Base-by-base conservation (phyloP, 352 stramenopile species). In the Globisporangium lucens region DNA sequence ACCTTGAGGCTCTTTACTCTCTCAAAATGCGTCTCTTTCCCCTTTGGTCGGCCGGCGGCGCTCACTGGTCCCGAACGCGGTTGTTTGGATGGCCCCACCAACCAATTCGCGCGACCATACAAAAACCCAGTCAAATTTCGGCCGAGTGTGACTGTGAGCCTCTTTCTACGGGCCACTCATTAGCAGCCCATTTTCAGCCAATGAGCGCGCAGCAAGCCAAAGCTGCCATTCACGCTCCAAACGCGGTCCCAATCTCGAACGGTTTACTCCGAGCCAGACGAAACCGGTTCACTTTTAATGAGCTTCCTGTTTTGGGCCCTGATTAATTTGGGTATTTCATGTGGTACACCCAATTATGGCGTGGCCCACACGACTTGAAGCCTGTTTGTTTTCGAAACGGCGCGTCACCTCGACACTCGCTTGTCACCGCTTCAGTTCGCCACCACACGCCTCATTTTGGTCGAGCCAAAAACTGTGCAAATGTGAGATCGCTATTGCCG, bases 1-100 rank as follows among this genome's bases (percentile, higher is more conserved):
- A 69, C 61, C 67, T 70, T 73, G 67, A 67, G 66, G 59, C 66
- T 67, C 60, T 68, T 67, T 71, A 67, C 63, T 73, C 62, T 69
- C 59, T 73, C 67, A 70, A 70, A 73, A 70, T 73, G 59, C 63
- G 53, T 56, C 66, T 73, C 67, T 70, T 73, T 65, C 33, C 36
- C 30, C 56, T 61, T 46, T 70, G 65, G 36, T 24, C 41, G 20
- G 22, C 30, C 33, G 60, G n/a, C 49, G 46, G 33, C 30, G 22
- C 51, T 30, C 62, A 49, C 15, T 55, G 36, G 60, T 47, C 43
- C 60, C 29, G 55, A 62, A 65, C 30, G 47, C 49, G 2, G 36
- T 22, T 66, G 56, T 57, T 66, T 58, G 27, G n/a, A 38, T 41
- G 59, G 24, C 30, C 27, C 30, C 58, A 70, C 63, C 63, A 69